Evolutionary conservation across 2,329 filamentous ascomycete genomes (phyloP).

Genomic region (Daldinia sp.): DNA sequence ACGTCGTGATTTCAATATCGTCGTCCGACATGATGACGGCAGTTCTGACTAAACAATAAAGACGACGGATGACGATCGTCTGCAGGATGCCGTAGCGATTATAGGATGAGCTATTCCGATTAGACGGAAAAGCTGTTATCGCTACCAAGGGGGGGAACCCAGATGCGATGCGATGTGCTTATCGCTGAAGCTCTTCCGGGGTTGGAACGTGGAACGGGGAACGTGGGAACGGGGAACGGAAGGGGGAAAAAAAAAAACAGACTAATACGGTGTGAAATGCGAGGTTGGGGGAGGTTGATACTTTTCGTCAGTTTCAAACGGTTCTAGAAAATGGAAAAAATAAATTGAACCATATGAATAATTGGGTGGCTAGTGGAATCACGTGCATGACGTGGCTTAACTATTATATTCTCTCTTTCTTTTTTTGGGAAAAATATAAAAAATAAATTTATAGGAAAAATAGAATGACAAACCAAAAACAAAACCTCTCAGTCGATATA

Average conservation of each 20-base stretch:
- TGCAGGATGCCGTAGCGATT: slow-evolving; percentile 8
- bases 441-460: too few species aligned
- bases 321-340: not conserved
- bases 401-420: too few species aligned
- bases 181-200: slow-evolving; percentile 25
- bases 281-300: slow-evolving; percentile 22
- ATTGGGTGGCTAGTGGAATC: not conserved
- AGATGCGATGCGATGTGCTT: slow-evolving; percentile 27
- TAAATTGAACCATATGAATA: too few species aligned
- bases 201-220: too few species aligned
- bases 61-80: slow-evolving; percentile 2
- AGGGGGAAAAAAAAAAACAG: not conserved
- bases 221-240: too few species aligned
- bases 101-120: slow-evolving; percentile 11
- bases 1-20: slow-evolving; percentile 39
- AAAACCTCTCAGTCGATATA: too few species aligned
- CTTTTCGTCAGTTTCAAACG: slow-evolving; percentile 6
- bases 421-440: too few species aligned
- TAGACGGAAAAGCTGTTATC: slow-evolving; percentile 29
- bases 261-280: slow-evolving; percentile 29
- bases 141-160: slow-evolving; percentile 12
- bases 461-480: too few species aligned
- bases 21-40: slow-evolving; percentile 45
- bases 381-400: not conserved
- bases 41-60: not conserved